phyloP scores from a whole-genome alignment of 73 alveolate genomes.

The Tetrahymena thermophila region DNA sequence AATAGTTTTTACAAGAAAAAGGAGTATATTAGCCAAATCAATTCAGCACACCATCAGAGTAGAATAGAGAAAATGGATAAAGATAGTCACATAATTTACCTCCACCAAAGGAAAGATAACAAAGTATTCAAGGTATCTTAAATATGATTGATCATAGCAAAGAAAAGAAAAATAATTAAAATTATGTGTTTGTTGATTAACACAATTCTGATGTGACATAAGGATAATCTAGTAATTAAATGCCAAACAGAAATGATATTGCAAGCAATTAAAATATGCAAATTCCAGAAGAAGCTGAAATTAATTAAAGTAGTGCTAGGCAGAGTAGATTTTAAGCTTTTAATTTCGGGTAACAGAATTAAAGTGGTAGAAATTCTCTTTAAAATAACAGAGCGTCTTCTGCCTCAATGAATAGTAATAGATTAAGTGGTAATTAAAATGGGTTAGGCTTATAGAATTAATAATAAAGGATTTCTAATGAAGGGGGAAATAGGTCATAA shows the following conservation, averaged over 20 bases:
- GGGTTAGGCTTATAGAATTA: neutral
- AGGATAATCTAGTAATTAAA: neutral
- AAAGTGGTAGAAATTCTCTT: neutral
- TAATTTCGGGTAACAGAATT: neutral
- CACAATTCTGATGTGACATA: neutral
- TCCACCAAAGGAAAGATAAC: neutral
- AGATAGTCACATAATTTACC: neutral
- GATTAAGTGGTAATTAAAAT: neutral
- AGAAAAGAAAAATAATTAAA: neutral
- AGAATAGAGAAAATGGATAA: neutral
- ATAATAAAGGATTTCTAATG: neutral
- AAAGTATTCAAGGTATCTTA: neutral
- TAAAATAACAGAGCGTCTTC: neutral
- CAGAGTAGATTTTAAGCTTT: neutral
- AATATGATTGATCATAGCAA: neutral
- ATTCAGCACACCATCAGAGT: neutral
- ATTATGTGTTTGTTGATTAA: neutral
- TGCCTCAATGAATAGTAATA: neutral
- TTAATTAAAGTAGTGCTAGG: neutral
- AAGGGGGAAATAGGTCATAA: neutral
- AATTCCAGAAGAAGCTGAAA: neutral
- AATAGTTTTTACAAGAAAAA: neutral
- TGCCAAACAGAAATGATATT: neutral
- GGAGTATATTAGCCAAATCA: neutral
- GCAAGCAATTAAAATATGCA: neutral